These are phyloP conservation scores for Cochlearia excelsa DNA, from an alignment of 345 rosid species.

Conservation along the genomic window DNA sequence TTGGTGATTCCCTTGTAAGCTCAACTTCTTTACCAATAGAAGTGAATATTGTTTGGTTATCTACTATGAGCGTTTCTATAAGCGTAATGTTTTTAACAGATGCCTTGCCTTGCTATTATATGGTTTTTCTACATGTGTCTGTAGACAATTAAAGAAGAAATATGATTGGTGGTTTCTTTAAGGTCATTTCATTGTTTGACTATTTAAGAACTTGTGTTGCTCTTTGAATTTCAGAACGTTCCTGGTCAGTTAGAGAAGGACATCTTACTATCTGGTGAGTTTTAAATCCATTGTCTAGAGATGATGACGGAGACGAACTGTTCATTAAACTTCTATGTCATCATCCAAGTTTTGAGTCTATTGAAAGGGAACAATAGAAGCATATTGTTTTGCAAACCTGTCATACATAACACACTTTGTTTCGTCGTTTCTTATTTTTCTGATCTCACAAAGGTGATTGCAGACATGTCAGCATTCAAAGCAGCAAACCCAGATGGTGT, in stretches of 20 bases:
- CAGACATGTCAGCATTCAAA: conserved; percentile 99
- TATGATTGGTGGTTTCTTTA: conserved; percentile 15
- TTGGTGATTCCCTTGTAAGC: conserved; percentile 83
- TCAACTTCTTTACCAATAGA: conserved; percentile 19
- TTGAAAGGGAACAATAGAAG: conserved; percentile 3
- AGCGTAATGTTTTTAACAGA: conserved; percentile 16
- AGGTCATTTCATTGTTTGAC: background rate
- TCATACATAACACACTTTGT: background rate
- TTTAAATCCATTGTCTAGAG: conserved; percentile 12
- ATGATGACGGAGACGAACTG: conserved; percentile 10
- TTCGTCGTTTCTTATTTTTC: conserved; percentile 6
- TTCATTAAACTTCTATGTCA: conserved; percentile 5
- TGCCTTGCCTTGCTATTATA: background rate
- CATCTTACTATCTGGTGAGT: conserved; percentile 70
- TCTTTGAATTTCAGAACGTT: conserved; percentile 67
- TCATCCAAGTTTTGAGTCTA: conserved; percentile 7
- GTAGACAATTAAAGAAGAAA: background rate
- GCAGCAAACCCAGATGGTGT: conserved; percentile 94
- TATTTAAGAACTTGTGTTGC: conserved; percentile 2
- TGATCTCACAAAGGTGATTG: conserved; percentile 23
- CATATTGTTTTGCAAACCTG: conserved; percentile 1
- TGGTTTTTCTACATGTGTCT: background rate
- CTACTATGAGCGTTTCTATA: conserved; percentile 15
- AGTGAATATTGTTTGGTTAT: conserved; percentile 24
- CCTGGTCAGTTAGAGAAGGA: conserved; percentile 97